phyloP scores from a whole-genome alignment of 176 grass and related monocot genomes.

The Oryza officinalis region DNA sequence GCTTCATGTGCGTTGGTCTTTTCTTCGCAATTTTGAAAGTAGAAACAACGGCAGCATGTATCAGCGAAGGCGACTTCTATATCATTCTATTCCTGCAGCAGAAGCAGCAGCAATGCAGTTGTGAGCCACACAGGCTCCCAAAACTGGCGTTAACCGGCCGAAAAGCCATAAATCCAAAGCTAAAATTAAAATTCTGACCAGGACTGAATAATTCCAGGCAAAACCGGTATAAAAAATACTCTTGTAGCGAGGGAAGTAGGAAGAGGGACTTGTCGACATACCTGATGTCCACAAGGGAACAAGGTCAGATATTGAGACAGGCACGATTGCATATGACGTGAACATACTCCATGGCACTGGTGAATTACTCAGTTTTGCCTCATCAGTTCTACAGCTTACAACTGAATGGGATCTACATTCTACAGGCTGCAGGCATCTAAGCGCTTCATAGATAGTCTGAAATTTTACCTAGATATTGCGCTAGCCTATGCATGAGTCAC shows the following conservation, averaged over 20 bases:
- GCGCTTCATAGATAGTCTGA: slow-evolving; percentile 9
- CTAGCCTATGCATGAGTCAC: slow-evolving; percentile 27
- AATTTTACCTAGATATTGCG: slow-evolving; percentile 35
- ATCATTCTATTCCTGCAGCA: neutral
- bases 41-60: too few species aligned
- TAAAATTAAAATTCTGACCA: neutral
- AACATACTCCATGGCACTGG: neutral
- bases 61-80: neutral
- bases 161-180: too few species aligned
- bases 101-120: neutral
- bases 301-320: neutral
- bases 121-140: neutral
- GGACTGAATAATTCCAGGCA: too few species aligned
- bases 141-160: too few species aligned
- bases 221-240: too few species aligned
- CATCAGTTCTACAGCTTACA: slow-evolving; percentile 43
- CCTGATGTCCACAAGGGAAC: neutral
- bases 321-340: neutral
- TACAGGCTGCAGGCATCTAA: slow-evolving; percentile 48
- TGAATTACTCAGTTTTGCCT: neutral
- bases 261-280: too few species aligned
- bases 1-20: too few species aligned
- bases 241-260: too few species aligned
- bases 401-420: slow-evolving; percentile 50
- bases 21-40: too few species aligned